Evolutionary conservation across 768 basidiomycete genomes (phyloP).

Genomic region (Leccinum truebloodii): DNA sequence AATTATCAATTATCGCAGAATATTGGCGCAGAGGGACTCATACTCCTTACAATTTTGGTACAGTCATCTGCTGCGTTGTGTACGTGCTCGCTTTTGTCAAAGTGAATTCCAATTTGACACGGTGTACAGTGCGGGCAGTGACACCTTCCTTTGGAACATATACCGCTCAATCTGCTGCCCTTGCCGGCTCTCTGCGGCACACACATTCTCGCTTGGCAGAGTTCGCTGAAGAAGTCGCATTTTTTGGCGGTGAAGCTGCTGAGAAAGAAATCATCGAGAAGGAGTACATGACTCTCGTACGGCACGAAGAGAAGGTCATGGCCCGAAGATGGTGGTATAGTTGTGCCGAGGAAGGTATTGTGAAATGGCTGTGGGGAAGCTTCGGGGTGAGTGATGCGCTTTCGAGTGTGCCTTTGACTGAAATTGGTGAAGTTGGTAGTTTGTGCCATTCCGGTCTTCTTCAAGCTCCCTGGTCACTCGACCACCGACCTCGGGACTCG

Average conservation of each 20-base stretch:
- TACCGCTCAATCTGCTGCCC: constrained; percentile 82
- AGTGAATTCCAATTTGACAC: constrained; percentile 3
- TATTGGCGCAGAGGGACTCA: constrained; percentile 90
- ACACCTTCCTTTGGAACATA: constrained; percentile 94
- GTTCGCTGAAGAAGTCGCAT: constrained; percentile 86
- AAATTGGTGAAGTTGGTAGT: constrained; percentile 59
- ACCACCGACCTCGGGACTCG: constrained; percentile 76
- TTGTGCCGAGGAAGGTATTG: constrained; percentile 90
- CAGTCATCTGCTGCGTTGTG: constrained; percentile 81
- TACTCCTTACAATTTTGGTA: constrained; percentile 80
- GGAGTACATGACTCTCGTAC: constrained; percentile 80
- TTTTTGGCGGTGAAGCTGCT: constrained; percentile 83
- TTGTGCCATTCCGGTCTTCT: constrained; percentile 93
- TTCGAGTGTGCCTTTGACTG: constrained; percentile 4
- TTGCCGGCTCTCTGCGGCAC: constrained; percentile 88
- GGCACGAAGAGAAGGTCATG: constrained; percentile 83
- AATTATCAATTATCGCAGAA: constrained; percentile 94
- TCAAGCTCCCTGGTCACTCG: constrained; percentile 73
- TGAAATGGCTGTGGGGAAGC: constrained; percentile 97
- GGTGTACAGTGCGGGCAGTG: constrained; percentile 69
- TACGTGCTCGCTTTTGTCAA: constrained; percentile 41
- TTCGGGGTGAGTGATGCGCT: constrained; percentile 67
- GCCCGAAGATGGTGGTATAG: constrained; percentile 86
- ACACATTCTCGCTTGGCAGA: constrained; percentile 90
- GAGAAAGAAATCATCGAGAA: constrained; percentile 92